Evolutionary conservation across 2,329 filamentous ascomycete species (phyloP).

Genomic region (Cladosporium sp.): DNA sequence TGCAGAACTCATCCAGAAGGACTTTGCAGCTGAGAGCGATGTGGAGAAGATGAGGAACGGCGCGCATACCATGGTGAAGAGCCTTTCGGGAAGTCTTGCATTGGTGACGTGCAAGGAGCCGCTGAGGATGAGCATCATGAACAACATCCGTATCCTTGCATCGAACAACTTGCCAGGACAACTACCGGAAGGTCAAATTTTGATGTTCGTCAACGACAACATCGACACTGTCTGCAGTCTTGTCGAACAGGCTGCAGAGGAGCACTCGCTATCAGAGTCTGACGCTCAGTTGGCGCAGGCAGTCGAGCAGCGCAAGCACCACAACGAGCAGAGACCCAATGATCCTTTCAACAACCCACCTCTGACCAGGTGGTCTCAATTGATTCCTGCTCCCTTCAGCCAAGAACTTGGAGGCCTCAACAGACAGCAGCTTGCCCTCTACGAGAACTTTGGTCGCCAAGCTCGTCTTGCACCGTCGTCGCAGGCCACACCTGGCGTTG

Average conservation of each 20-base stretch:
- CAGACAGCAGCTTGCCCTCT: constrained; percentile 87
- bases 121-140: constrained; percentile 91
- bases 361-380: constrained; percentile 84
- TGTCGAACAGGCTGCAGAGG: constrained; percentile 92
- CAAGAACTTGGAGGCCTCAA: constrained; percentile 80
- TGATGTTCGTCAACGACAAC: constrained; percentile 99
- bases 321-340: constrained; percentile 69
- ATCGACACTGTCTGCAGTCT: constrained; percentile 88
- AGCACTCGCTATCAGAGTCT: constrained; percentile 88
- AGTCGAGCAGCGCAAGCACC: constrained; percentile 70
- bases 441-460: constrained; percentile 91
- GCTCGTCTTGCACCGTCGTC: constrained; percentile 54
- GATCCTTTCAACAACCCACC: constrained; percentile 79
- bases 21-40: constrained; percentile 90
- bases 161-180: constrained; percentile 58
- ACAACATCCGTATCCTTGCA: constrained; percentile 88
- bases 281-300: constrained; percentile 86
- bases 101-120: constrained; percentile 98
- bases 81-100: constrained; percentile 87
- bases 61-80: constrained; percentile 90
- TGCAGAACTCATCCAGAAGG: constrained; percentile 90
- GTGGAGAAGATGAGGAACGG: constrained; percentile 81
- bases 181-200: constrained; percentile 87
- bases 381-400: constrained; percentile 90
- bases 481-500: constrained; percentile 41